Base-by-base conservation (phyloP, 495 filamentous ascomycete genomes). In the Penicillium waksmanii region DNA sequence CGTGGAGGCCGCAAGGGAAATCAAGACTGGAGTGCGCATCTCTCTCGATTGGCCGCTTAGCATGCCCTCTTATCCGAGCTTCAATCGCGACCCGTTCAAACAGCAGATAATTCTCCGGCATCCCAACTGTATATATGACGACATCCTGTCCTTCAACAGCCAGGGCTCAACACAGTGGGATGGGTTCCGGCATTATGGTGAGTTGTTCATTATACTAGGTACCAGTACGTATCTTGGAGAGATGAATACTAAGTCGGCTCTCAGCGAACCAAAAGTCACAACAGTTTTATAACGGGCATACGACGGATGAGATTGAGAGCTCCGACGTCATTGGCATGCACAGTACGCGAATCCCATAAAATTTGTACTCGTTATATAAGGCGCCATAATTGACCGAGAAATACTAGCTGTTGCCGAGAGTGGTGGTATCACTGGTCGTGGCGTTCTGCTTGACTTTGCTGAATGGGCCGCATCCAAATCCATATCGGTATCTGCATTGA, bases 211-310 rank as follows among this genome's bases (percentile, higher is more conserved):
- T 31, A 31, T 8, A 6, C 27, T 31, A 31, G 27, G 8, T 31
- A 6, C 3, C 8, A 8, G 3, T 31, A 31, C 3, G 8, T 31
- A 9, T 31, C 1, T 31, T 31, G 6, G 27, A 31, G 27, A 9
- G 27, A 8, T 31, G 8, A 9, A 31, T 13, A 25, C 19, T 25
- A 23, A 48, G 2, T 12, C n/a, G 8, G 17, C 71, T 61, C 10
- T 38, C 42, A 67, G 67, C 67, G 12, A 60, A 86, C 80, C 67
- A 83, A 80, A 71, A 75, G 73, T 44, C 58, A 11, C 47, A 78
- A 73, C 56, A 58, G 43, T 89, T 86, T 63, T 89, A 88, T 62
- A 86, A 87, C 54, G 86, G 85, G 15, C 77, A 83, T 15, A 83
- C 80, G 0, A 66, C 75, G 55, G 73, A 80, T 4, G 80, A 87